These are phyloP conservation scores for Globisporangium irregulare DNA, from an alignment of 352 stramenopile genomes.

Conservation along the genomic window DNA sequence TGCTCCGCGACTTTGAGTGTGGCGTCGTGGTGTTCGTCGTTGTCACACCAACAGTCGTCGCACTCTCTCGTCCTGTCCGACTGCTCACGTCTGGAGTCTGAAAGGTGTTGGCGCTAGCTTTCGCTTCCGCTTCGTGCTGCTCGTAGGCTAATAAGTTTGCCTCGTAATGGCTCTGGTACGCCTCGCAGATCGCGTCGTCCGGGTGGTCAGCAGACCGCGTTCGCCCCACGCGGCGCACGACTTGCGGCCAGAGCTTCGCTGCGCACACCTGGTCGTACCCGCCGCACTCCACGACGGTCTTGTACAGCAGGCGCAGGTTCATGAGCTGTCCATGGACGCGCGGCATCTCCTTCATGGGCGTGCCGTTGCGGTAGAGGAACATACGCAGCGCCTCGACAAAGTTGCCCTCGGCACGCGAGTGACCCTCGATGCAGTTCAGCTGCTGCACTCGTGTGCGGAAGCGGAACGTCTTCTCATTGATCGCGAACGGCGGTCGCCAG, in stretches of 20 bases:
- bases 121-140: constrained; percentile 24
- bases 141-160: constrained; percentile 52
- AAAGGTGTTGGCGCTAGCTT: constrained; percentile 6
- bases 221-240: constrained; percentile 61
- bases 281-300: constrained; percentile 49
- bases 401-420: constrained; percentile 72
- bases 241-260: constrained; percentile 38
- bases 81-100: constrained; percentile 29
- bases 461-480: constrained; percentile 82
- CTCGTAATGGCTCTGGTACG: constrained; percentile 61
- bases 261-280: constrained; percentile 48
- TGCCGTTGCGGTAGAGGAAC: constrained; percentile 74
- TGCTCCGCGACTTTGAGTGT: constrained; percentile 44
- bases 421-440: constrained; percentile 90
- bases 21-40: constrained; percentile 34
- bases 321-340: constrained; percentile 69
- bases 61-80: constrained; percentile 1
- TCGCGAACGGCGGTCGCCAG: constrained; percentile 90
- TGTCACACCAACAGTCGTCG: constrained; percentile 8
- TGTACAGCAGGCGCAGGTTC: constrained; percentile 69
- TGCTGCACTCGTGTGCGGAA: constrained; percentile 97
- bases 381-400: constrained; percentile 80
- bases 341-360: constrained; percentile 77
- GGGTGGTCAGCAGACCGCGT: constrained; percentile 47
- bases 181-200: constrained; percentile 37